Evolutionary conservation across 164 flowering plant species (phyloP).

Genomic region (Nelumbo lutea): DNA sequence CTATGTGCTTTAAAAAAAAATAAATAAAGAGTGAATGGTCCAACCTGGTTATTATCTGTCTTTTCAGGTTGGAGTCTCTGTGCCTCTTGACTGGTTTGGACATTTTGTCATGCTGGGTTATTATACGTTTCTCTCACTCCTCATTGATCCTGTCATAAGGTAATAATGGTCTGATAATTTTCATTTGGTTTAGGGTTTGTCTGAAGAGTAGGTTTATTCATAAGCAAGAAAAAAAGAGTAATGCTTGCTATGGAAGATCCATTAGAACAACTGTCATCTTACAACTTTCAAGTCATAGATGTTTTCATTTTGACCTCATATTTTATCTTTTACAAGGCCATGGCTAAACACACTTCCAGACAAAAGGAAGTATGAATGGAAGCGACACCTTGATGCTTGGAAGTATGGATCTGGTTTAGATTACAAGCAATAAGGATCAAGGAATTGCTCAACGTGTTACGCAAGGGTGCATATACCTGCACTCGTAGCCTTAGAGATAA

Average conservation of each 20-base stretch:
- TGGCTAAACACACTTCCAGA: constrained; percentile 45
- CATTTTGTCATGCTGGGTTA: constrained; percentile 83
- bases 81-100: constrained; percentile 81
- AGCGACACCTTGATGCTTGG: constrained; percentile 75
- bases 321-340: constrained; percentile 41
- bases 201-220: not conserved
- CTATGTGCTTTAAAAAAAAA: no score
- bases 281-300: not conserved
- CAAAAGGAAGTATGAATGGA: constrained; percentile 61
- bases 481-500: no score
- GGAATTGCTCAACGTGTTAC: not conserved
- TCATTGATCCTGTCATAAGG: constrained; percentile 72
- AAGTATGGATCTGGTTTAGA: constrained; percentile 93
- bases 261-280: not conserved
- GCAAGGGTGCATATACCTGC: no score
- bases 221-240: not conserved
- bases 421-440: constrained; percentile 35
- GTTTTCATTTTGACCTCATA: not conserved
- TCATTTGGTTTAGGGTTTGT: not conserved
- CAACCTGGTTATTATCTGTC: not conserved
- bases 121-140: constrained; percentile 76
- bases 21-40: no score
- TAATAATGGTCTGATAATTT: constrained; percentile 15
- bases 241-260: not conserved
- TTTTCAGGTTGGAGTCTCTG: constrained; percentile 77